Evolutionary conservation across 768 basidiomycete genomes (phyloP).

Genomic region (Gymnopilus dilepis): DNA sequence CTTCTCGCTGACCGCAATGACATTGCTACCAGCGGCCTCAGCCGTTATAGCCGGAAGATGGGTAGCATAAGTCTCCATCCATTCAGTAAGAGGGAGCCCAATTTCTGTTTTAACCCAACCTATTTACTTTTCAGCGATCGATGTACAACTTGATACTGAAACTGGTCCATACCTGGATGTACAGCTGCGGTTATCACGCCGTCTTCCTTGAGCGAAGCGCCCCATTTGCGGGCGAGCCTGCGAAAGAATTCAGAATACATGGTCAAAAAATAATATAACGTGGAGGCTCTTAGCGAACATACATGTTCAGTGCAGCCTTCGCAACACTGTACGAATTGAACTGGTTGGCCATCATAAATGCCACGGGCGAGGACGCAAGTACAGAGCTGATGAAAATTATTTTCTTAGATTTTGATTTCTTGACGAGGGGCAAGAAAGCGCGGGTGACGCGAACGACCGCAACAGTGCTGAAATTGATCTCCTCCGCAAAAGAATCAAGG

Average conservation of each 20-base stretch:
- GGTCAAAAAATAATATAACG: background rate
- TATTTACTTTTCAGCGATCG: background rate
- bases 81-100: slow-evolving; percentile 23
- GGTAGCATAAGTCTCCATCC: slow-evolving; percentile 27
- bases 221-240: slow-evolving; percentile 32
- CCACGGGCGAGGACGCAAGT: slow-evolving; percentile 24
- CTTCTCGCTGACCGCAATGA: slow-evolving; percentile 18
- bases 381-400: slow-evolving; percentile 29
- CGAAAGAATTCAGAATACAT: background rate
- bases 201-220: slow-evolving; percentile 25
- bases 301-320: slow-evolving; percentile 31
- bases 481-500: slow-evolving; percentile 23
- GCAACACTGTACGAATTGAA: slow-evolving; percentile 24
- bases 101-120: slow-evolving; percentile 30
- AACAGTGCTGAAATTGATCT: slow-evolving; percentile 26
- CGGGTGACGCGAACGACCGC: slow-evolving; percentile 22
- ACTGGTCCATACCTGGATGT: slow-evolving; percentile 23
- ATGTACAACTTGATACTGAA: background rate
- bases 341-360: slow-evolving; percentile 16
- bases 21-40: slow-evolving; percentile 16
- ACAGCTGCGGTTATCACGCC: slow-evolving; percentile 27
- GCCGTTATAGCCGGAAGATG: slow-evolving; percentile 24
- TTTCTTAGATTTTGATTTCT: slow-evolving; percentile 24
- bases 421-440: slow-evolving; percentile 28
- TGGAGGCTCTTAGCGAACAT: background rate